Evolutionary conservation across 148 eudicot genomes (phyloP), one percentile per base, ranked within the genome.

Genomic region (Camellia granthamiana): DNA sequence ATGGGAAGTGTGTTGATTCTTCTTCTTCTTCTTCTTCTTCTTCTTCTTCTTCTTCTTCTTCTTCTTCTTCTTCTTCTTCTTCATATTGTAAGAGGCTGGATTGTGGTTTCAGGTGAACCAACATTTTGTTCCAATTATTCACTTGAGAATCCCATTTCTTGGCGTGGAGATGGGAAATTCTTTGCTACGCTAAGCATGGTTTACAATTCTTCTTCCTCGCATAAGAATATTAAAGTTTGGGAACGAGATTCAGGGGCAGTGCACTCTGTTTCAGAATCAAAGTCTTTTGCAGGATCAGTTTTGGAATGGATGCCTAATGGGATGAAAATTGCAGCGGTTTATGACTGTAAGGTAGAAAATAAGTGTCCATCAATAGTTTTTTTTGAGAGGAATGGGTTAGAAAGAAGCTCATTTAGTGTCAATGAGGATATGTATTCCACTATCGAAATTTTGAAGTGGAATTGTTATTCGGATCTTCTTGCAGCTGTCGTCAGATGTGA

Each of bases 111-210:
- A 93, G 97, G 87, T 82, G 92, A 85, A 80, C 66, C 79, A 77
- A 51, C 80, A 13, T 60, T 76, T 66, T 73, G 80, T 72, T 41
- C 84, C 44, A 59, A 74, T 69, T 72, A 78, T 84, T 78, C 85
- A 51, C 78, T 77, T 49, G 88, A 77, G 78, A 85, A 86, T 74
- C 87, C 89, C n/a, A 83, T 94, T 74, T 88, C 97, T 51, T 96
- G 99, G 98, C 84, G 99, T 76, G 99, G 99, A 81, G 99, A 96
- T 82, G 99, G 98, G 66, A 96, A 91, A 85, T 96, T 84, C 85
- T 88, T 96, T 81, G 97, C 98, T 54, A 91, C 98, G 43, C 61
- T 96, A 78, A 96, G 92, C 85, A 86, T 73, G 80, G 83, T 77
- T 80, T 87, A 84, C 16, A 79, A 83, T 80, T 80, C 93, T 12